Evolutionary conservation across 257 asterid genomes (phyloP).

Genomic region (Schizonepeta tenuifolia): DNA sequence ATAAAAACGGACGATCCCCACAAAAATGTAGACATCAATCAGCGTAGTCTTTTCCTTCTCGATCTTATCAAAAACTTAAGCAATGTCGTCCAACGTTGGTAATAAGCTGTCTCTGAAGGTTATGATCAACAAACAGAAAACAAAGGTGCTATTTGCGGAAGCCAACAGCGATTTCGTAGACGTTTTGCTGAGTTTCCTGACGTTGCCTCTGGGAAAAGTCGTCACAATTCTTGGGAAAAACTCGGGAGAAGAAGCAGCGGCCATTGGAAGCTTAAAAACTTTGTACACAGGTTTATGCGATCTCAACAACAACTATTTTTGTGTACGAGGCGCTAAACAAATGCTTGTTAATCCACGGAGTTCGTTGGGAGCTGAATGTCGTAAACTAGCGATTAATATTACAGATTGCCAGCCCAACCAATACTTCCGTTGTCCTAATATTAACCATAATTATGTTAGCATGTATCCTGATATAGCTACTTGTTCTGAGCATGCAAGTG

Average conservation of each 20-base stretch:
- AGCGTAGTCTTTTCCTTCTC: background rate
- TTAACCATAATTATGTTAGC: no score
- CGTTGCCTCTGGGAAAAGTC: background rate
- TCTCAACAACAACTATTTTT: background rate
- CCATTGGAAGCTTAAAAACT: background rate
- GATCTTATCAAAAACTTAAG: background rate
- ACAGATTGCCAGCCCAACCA: background rate
- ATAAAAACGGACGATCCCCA: background rate
- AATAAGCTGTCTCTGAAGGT: background rate
- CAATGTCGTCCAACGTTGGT: background rate
- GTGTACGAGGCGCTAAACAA: background rate
- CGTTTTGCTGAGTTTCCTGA: background rate
- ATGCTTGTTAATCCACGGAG: constrained; percentile 34
- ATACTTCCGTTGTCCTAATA: background rate
- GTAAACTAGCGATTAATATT: constrained; percentile 3
- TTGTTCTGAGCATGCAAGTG: no score
- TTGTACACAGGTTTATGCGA: background rate
- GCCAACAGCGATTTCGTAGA: background rate
- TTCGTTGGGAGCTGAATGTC: background rate
- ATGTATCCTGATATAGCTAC: background rate
- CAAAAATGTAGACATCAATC: no score
- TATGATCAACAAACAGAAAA: background rate
- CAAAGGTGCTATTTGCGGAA: background rate
- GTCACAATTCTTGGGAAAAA: no score
- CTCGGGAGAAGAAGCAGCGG: background rate